These are phyloP conservation scores for Naganishia friedmannii DNA, from an alignment of 768 basidiomycete genomes.

Conservation along the genomic window DNA sequence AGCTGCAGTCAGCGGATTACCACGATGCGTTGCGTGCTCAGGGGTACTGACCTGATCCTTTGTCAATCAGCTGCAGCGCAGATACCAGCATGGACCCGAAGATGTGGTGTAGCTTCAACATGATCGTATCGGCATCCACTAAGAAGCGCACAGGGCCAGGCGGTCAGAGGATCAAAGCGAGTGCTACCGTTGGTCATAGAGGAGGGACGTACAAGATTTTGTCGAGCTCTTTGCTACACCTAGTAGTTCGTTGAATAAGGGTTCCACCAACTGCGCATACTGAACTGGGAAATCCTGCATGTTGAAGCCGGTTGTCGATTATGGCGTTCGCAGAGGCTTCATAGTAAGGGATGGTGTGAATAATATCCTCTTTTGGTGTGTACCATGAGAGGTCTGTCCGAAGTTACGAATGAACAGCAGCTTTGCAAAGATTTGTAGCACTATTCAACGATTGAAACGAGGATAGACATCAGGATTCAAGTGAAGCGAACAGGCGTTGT, in stretches of 20 bases:
- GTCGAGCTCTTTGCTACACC: neutral
- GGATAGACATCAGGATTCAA: no score
- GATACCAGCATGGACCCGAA: slow-evolving; percentile 21
- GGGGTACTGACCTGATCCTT: slow-evolving; percentile 25
- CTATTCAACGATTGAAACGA: no score
- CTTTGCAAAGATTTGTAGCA: no score
- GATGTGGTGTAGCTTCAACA: slow-evolving; percentile 20
- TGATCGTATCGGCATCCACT: slow-evolving; percentile 12
- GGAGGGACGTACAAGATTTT: neutral
- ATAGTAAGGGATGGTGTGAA: neutral
- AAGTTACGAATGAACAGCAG: no score
- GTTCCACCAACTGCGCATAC: slow-evolving; percentile 18
- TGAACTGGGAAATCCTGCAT: slow-evolving; percentile 15
- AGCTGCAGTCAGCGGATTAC: neutral
- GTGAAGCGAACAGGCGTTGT: no score
- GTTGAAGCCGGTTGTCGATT: neutral
- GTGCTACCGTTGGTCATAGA: no score
- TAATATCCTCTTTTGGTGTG: no score
- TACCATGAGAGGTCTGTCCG: no score
- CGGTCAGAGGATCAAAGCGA: neutral
- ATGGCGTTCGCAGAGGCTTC: neutral
- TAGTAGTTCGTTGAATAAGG: neutral
- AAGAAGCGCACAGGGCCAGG: no score
- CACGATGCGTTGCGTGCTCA: neutral
- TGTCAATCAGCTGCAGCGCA: slow-evolving; percentile 22